These are phyloP conservation scores for Globisporangium iwayamae DNA, from an alignment of 352 stramenopile species.

Conservation along the genomic window DNA sequence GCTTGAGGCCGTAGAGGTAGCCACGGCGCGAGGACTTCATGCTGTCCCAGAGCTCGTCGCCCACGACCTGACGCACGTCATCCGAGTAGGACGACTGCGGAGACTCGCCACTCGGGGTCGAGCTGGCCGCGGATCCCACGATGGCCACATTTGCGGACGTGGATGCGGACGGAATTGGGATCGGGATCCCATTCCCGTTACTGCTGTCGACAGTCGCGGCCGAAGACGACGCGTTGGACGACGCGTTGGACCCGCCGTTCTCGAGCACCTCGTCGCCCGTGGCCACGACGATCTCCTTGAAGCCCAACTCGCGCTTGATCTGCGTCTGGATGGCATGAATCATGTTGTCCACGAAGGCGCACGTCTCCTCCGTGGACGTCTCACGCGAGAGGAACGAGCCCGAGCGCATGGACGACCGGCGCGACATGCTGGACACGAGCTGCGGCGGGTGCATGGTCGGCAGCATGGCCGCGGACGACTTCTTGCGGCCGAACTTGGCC, in stretches of 20 bases:
- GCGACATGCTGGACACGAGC: constrained; percentile 31
- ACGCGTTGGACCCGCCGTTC: constrained; percentile 1
- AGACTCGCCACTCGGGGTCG: constrained; percentile 6
- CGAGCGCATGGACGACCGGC: constrained; percentile 31
- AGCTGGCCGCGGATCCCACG: not conserved
- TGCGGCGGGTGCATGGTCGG: constrained; percentile 34
- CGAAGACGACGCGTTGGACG: not conserved
- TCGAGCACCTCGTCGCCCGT: constrained; percentile 38
- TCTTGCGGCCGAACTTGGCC: constrained; percentile 12
- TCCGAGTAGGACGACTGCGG: constrained; percentile 24
- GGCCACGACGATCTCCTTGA: constrained; percentile 62
- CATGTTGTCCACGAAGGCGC: constrained; percentile 55
- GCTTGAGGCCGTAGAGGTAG: constrained; percentile 26
- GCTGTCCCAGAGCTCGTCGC: constrained; percentile 22
- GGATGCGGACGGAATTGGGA: constrained; percentile 3
- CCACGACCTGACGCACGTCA: constrained; percentile 16
- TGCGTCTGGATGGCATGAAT: constrained; percentile 62
- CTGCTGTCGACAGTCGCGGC: constrained; percentile 2
- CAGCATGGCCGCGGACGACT: constrained; percentile 21
- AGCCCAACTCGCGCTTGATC: constrained; percentile 58
- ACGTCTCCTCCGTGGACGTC: constrained; percentile 57
- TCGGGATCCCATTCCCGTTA: not conserved
- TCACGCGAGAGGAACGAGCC: constrained; percentile 25
- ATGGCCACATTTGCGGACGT: no score
- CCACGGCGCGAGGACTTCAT: constrained; percentile 12